Evolutionary conservation across 1,139 yeast genomes (phyloP).

Genomic region (Hemisphaericaspora xylofermentans): DNA sequence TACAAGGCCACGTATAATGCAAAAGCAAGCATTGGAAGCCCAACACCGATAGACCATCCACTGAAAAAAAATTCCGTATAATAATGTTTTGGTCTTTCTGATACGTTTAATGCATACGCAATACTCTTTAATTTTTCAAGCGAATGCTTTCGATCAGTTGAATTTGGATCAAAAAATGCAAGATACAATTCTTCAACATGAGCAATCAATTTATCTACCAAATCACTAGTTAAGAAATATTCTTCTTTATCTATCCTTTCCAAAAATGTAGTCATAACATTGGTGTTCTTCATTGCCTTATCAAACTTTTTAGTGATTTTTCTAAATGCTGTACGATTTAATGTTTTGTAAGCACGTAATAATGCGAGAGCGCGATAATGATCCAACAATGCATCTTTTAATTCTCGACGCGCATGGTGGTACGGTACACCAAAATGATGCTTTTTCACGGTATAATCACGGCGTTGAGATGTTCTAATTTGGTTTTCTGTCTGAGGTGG

Average conservation of each 20-base stretch:
- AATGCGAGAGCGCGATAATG: constrained; percentile 78
- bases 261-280: constrained; percentile 56
- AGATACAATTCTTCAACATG: constrained; percentile 71
- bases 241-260: constrained; percentile 51
- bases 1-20: constrained; percentile 52
- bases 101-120: constrained; percentile 40
- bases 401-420: constrained; percentile 67
- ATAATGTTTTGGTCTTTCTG: constrained; percentile 29
- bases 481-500: constrained; percentile 18
- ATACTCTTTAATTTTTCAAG: constrained; percentile 65
- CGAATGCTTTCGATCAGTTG: constrained; percentile 72
- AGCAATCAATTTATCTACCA: constrained; percentile 58
- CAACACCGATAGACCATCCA: constrained; percentile 70
- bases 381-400: constrained; percentile 77
- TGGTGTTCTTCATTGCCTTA: constrained; percentile 55
- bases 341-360: constrained; percentile 68
- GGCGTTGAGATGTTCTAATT: constrained; percentile 20
- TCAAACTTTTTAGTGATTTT: constrained; percentile 89
- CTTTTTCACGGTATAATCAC: constrained; percentile 36
- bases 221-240: constrained; percentile 64
- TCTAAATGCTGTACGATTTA: constrained; percentile 85
- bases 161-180: constrained; percentile 57
- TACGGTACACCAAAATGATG: constrained; percentile 55
- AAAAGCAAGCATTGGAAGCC: constrained; percentile 60
- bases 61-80: constrained; percentile 51